A percentile compares a stretch with the other conserved stretches of the same genome.
Conservation (phyloP, 352 stramenopile species). For the Pseudoperonospora humuli region DNA sequence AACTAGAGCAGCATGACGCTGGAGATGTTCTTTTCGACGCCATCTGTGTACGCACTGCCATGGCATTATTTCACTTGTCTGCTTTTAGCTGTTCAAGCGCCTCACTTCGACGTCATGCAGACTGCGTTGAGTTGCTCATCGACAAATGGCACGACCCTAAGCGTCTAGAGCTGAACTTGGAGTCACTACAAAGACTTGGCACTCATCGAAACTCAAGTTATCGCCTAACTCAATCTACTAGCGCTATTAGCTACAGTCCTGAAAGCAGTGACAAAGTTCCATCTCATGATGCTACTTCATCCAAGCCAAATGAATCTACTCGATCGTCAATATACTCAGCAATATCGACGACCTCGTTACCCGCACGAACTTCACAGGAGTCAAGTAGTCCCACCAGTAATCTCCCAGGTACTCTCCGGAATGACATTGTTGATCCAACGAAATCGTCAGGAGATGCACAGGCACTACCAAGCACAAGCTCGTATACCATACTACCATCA, state of each 20-base stretch:
- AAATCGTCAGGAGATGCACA: no score
- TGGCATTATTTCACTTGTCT: slow-evolving; percentile 59
- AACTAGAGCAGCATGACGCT: slow-evolving; percentile 16
- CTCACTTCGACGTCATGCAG: slow-evolving; percentile 23
- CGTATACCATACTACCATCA: no score
- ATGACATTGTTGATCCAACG: no score
- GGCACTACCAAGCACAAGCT: no score
- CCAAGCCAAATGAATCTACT: not conserved
- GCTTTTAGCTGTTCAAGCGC: slow-evolving; percentile 11
- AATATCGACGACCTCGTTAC: slow-evolving; percentile 7
- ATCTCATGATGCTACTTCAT: not conserved
- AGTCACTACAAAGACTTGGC: slow-evolving; percentile 48
- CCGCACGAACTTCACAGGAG: slow-evolving; percentile 8
- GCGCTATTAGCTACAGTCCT: slow-evolving; percentile 4
- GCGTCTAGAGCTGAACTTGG: slow-evolving; percentile 61
- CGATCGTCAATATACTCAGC: slow-evolving; percentile 1
- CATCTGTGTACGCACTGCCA: slow-evolving; percentile 40
- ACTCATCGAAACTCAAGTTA: slow-evolving; percentile 8
- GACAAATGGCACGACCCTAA: slow-evolving; percentile 53
- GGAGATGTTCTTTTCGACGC: slow-evolving; percentile 32
- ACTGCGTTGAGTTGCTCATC: slow-evolving; percentile 40
- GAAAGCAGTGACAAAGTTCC: not conserved
- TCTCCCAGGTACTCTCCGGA: no score
- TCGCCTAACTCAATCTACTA: slow-evolving; percentile 20
- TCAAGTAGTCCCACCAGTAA: no score